A percentile compares a stretch with the other conserved stretches of the same genome.
Conservation (phyloP, 345 rosid species). For the Eucalyptus microcorys region DNA sequence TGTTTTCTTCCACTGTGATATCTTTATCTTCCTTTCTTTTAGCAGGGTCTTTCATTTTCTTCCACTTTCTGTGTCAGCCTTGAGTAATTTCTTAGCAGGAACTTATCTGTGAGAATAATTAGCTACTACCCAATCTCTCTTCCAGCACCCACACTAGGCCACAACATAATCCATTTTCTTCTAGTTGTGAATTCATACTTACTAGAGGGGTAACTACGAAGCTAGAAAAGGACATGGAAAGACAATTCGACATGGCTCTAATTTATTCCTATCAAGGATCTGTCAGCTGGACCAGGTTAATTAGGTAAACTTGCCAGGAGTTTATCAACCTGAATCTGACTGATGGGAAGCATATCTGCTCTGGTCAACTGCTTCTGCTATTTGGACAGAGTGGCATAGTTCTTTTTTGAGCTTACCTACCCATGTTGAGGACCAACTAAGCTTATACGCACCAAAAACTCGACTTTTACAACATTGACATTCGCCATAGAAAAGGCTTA, state of each 20-base stretch:
- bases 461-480: neutral
- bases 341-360: neutral
- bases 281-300: neutral
- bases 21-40: neutral
- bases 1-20: neutral
- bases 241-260: neutral
- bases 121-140: neutral
- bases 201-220: neutral
- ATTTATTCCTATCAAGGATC: neutral
- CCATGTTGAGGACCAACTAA: neutral
- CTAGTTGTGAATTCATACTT: neutral
- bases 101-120: neutral
- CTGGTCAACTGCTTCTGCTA: neutral
- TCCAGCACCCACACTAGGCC: neutral
- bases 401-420: neutral
- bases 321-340: neutral
- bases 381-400: neutral
- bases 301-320: neutral
- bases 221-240: neutral
- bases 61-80: neutral
- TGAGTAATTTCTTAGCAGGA: neutral
- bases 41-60: neutral
- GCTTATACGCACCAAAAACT: neutral
- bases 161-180: neutral
- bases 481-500: neutral